Evolutionary conservation across 192 early-diverging fungal species (phyloP).

Genomic region (Entomortierella beljakovae): DNA sequence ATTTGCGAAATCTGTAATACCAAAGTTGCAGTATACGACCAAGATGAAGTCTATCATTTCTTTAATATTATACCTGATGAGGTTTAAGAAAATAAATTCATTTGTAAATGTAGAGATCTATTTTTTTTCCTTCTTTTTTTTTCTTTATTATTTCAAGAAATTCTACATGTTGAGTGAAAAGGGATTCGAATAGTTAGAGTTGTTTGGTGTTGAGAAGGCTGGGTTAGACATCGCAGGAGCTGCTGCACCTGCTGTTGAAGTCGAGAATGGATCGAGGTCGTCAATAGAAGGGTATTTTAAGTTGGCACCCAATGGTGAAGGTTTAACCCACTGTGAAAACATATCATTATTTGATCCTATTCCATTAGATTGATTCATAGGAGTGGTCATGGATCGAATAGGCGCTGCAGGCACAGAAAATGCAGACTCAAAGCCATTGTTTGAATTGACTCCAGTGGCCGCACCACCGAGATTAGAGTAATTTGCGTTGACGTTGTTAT

Average conservation of each 20-base stretch:
- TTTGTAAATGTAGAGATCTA: conserved; percentile 6
- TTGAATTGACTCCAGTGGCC: background rate
- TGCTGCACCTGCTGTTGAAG: background rate
- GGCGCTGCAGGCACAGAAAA: conserved; percentile 24
- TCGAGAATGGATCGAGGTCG: conserved; percentile 35
- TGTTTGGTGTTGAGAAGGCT: background rate
- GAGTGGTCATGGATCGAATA: conserved; percentile 28
- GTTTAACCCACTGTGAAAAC: conserved; percentile 48
- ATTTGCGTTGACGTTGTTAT: no score
- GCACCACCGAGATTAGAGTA: background rate
- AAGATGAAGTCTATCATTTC: conserved; percentile 78
- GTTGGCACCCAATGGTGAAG: conserved; percentile 13
- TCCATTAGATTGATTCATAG: background rate
- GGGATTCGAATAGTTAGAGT: conserved; percentile 12
- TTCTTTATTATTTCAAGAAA: background rate
- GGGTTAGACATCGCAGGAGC: background rate
- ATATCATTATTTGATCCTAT: conserved; percentile 19
- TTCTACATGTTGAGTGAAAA: conserved; percentile 30
- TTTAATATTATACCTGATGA: conserved; percentile 70
- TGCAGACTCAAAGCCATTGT: conserved; percentile 14
- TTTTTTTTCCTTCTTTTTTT: background rate
- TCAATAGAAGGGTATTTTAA: conserved; percentile 45
- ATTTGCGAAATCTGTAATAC: conserved; percentile 68
- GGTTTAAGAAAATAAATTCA: conserved; percentile 24
- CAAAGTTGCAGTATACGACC: conserved; percentile 71